Percentiles rank a stretch among this genome's conserved stretches.
These are phyloP conservation scores for Chytriomyces sp. DNA, from an alignment of 192 early-diverging fungal genomes.

Conservation along the genomic window DNA sequence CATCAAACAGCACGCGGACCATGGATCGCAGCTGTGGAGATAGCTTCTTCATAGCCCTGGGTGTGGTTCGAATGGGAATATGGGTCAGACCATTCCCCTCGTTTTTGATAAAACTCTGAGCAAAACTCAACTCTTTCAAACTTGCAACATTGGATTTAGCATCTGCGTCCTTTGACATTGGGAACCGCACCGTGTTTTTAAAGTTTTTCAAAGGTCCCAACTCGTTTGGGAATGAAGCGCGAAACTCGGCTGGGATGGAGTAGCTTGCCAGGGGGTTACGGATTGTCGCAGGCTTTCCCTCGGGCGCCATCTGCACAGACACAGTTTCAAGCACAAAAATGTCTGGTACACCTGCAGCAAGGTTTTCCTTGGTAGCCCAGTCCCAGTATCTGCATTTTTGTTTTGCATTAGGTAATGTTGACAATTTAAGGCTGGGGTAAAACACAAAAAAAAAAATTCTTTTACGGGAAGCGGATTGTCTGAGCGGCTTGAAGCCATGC, in stretches of 20 bases:
- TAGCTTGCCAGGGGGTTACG: constrained; percentile 18
- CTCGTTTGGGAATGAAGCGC: neutral
- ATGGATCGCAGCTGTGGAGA: constrained; percentile 19
- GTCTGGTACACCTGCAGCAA: neutral
- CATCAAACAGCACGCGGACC: constrained; percentile 25
- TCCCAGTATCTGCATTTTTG: neutral
- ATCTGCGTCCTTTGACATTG: neutral
- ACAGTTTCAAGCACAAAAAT: constrained; percentile 5
- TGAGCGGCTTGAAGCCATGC: constrained; percentile 15
- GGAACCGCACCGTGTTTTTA: constrained; percentile 21
- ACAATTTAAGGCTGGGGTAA: too few species aligned
- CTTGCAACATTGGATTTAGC: constrained; percentile 3
- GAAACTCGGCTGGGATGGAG: neutral
- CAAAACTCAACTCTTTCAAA: neutral
- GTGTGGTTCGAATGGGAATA: neutral
- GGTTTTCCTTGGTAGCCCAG: constrained; percentile 1
- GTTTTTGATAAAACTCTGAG: neutral
- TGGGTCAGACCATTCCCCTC: neutral
- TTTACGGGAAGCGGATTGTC: constrained; percentile 19
- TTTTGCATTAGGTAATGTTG: too few species aligned
- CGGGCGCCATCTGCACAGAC: constrained; percentile 1
- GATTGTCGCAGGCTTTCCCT: neutral
- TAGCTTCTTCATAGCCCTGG: neutral
- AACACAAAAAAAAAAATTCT: neutral
- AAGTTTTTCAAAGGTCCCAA: constrained; percentile 18